phyloP scores from a whole-genome alignment of 257 asterid species.

The Solanum ossicruentum region DNA sequence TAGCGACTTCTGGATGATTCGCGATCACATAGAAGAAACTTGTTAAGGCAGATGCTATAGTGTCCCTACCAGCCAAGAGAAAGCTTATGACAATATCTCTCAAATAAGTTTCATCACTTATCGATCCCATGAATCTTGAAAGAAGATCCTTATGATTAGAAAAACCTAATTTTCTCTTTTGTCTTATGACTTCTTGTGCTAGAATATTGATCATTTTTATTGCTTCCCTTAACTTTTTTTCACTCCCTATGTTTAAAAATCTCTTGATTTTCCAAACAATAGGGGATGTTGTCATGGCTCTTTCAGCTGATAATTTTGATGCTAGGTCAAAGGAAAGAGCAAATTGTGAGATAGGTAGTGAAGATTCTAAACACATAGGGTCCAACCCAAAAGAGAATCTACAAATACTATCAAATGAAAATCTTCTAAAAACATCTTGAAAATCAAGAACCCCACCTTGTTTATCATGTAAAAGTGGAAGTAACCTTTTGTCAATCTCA shows the following conservation, averaged over 20 bases:
- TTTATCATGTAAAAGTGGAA: conserved; percentile 15
- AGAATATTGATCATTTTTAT: conserved; percentile 13
- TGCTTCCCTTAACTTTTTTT: conserved; percentile 16
- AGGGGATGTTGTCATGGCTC: conserved; percentile 30
- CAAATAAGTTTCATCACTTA: conserved; percentile 20
- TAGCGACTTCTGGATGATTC: conserved; percentile 12
- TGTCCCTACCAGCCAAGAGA: conserved; percentile 32
- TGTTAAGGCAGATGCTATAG: conserved; percentile 24
- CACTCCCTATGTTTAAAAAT: conserved; percentile 21
- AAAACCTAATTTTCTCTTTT: conserved; percentile 19
- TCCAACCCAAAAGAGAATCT: conserved; percentile 37
- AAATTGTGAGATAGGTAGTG: conserved; percentile 24
- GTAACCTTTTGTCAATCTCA: conserved; percentile 24
- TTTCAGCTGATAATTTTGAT: conserved; percentile 29
- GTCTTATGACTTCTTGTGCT: conserved; percentile 25
- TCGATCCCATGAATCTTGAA: conserved; percentile 24
- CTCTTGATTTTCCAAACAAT: conserved; percentile 25
- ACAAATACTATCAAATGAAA: conserved; percentile 32
- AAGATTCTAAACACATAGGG: conserved; percentile 26
- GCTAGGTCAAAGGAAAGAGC: conserved; percentile 28
- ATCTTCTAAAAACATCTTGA: conserved; percentile 29
- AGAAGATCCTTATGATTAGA: conserved; percentile 20
- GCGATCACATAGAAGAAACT: conserved; percentile 27
- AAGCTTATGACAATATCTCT: conserved; percentile 34
- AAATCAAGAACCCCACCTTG: conserved; percentile 11